Evolutionary conservation across 2,329 filamentous ascomycete genomes (phyloP).

Genomic region (Mollisia scopiformis): DNA sequence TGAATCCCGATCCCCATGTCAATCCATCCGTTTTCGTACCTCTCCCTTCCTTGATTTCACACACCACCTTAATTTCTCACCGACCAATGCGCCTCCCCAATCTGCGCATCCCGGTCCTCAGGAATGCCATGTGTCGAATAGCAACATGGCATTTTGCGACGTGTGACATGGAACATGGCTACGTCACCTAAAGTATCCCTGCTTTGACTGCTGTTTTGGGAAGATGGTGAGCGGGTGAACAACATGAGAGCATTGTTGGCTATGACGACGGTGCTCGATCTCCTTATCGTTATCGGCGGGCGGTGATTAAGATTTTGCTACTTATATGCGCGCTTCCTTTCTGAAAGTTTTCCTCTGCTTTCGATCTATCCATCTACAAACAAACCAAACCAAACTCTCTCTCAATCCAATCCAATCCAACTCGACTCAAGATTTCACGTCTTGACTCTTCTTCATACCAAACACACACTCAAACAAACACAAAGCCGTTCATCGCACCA

Average conservation of each 20-base stretch:
- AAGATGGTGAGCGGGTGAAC: not conserved
- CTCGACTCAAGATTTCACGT: conserved; percentile 11
- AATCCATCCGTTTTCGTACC: conserved; percentile 1
- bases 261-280: not conserved
- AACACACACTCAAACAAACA: conserved; percentile 12
- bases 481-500: conserved; percentile 22
- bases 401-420: conserved; percentile 5
- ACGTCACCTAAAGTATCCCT: conserved; percentile 1
- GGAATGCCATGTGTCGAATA: not conserved
- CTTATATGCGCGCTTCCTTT: not conserved
- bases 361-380: not conserved
- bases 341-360: not conserved
- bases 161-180: not conserved
- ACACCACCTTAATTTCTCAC: not conserved
- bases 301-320: not conserved
- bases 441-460: conserved; percentile 16
- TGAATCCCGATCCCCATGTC: not conserved
- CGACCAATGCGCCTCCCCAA: not conserved
- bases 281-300: not conserved
- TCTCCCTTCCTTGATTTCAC: conserved; percentile 1
- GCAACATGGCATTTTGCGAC: not conserved
- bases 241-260: no score
- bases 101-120: not conserved
- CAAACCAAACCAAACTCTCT: not conserved
- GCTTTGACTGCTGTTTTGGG: not conserved